A percentile compares a stretch with the other conserved stretches of the same genome.
Conservation (phyloP, 495 filamentous ascomycete genomes). For the Penicillium bovifimosum region DNA sequence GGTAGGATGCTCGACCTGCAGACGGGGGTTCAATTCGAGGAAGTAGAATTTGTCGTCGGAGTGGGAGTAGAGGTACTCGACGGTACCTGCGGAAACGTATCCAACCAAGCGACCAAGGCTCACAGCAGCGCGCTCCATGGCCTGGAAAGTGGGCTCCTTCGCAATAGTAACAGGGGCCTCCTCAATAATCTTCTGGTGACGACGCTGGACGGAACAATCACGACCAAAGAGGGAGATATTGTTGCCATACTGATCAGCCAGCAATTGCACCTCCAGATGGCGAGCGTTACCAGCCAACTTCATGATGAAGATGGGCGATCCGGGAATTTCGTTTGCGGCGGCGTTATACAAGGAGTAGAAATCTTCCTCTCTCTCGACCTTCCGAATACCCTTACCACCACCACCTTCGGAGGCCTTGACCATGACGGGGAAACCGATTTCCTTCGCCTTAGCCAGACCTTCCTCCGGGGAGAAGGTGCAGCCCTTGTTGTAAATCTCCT, state of each 20-base stretch:
- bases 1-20: constrained; percentile 98
- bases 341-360: constrained; percentile 87
- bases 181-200: constrained; percentile 99
- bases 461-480: constrained; percentile 86
- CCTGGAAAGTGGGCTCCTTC: constrained; percentile 78
- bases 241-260: constrained; percentile 99
- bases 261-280: constrained; percentile 94
- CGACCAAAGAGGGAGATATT: constrained; percentile 98
- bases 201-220: constrained; percentile 97
- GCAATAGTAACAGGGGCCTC: constrained; percentile 97
- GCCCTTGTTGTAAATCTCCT: constrained; percentile 81
- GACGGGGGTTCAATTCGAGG: constrained; percentile 93
- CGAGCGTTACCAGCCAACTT: constrained; percentile 95
- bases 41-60: constrained; percentile 99
- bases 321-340: constrained; percentile 95
- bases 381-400: constrained; percentile 98
- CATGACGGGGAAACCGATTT: constrained; percentile 99
- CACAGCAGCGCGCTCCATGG: constrained; percentile 96
- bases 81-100: constrained; percentile 97
- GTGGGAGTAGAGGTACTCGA: constrained; percentile 99
- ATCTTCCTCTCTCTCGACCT: constrained; percentile 79
- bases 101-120: constrained; percentile 89
- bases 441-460: constrained; percentile 75
- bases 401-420: constrained; percentile 99
- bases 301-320: constrained; percentile 99